Evolutionary conservation across 164 flowering plant genomes (phyloP), one percentile per base, ranked within the genome.

Genomic region (Vitis rupestris): DNA sequence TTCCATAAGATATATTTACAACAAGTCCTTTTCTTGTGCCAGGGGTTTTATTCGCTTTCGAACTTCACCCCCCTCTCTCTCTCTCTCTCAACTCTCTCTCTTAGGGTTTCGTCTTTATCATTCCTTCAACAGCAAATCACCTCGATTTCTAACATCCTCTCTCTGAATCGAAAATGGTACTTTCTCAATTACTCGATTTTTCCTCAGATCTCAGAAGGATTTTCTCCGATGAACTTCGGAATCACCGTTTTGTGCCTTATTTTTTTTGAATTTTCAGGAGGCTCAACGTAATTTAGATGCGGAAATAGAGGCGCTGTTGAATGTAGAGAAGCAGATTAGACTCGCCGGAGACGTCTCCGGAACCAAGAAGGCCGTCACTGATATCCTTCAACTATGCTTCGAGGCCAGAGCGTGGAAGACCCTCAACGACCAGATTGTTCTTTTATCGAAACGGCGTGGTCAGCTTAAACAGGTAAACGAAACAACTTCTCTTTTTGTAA

Each of bases 401-500:
- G 81, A 89, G 51, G 94, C 92, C 53, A 77, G 80, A 14, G 94
- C 91, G 10, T 94, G 98, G 98, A 91, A 87, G 66, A 82, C 87
- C 6, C 89, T 94, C 10, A 91, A 91, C 67, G 98, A 94, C 61
- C 98, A 94, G 82, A 94, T 91, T 78, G 59, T 90, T 64, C 80
- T 90, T 30, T 74, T 94, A 52, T 94, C 97, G 13, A 91, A 94
- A 77, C 85, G 95, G 30, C 89, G 98, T n/a, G 98, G 97, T 31
- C 98, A 94, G 73, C 88, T 92, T 37, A 94, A 92, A 74, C 97
- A 94, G 96, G 97, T 94, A 51, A 8, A 10, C 10, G 16, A 13
- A n/a, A 37, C 4, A 37, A 37, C 44, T 37, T 37, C 44, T 3
- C 44, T 8, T 37, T 37, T 37, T 37, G 6, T 37, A 6, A 3